Evolutionary conservation across 371 early-diverging fungal species (phyloP).

Genomic region (Syncephalastrum monosporum): DNA sequence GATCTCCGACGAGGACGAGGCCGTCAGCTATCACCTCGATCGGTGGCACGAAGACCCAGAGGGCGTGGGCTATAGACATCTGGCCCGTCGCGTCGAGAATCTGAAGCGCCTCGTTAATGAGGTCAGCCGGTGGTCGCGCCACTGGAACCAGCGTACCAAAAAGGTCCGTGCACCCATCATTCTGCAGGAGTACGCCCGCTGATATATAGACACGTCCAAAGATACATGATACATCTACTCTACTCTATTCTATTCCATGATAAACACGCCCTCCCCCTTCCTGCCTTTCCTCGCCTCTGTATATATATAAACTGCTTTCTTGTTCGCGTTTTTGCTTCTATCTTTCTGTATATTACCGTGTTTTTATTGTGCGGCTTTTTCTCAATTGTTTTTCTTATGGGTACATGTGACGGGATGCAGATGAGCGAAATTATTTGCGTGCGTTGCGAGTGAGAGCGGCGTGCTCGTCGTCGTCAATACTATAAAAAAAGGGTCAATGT

Average conservation of each 20-base stretch:
- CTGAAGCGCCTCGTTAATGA: slow-evolving; percentile 8
- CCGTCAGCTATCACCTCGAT: slow-evolving; percentile 15
- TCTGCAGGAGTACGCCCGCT: no score
- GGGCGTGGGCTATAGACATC: slow-evolving; percentile 22
- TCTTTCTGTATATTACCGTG: no score
- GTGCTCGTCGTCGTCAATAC: slow-evolving; percentile 38
- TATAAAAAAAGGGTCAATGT: slow-evolving; percentile 11
- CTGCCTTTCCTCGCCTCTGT: no score
- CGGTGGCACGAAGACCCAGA: slow-evolving; percentile 20
- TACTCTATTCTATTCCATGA: no score
- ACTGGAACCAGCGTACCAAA: slow-evolving; percentile 19
- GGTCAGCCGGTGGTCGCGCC: slow-evolving; percentile 24
- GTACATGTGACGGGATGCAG: no score
- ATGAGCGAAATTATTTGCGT: slow-evolving; percentile 15
- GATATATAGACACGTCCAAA: no score
- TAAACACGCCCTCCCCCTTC: no score
- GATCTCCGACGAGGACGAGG: slow-evolving; percentile 13
- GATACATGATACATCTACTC: no score
- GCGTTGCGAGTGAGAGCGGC: slow-evolving; percentile 41
- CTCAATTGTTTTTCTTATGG: slow-evolving; percentile 5
- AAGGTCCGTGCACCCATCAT: no score
- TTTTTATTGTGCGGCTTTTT: no score
- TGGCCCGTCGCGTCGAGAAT: slow-evolving; percentile 12
- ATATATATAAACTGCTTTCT: no score
- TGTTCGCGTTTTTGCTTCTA: no score